Evolutionary conservation across 306 rosid genomes (phyloP), one percentile per base, ranked within the genome.

Genomic region (Rosa persica): DNA sequence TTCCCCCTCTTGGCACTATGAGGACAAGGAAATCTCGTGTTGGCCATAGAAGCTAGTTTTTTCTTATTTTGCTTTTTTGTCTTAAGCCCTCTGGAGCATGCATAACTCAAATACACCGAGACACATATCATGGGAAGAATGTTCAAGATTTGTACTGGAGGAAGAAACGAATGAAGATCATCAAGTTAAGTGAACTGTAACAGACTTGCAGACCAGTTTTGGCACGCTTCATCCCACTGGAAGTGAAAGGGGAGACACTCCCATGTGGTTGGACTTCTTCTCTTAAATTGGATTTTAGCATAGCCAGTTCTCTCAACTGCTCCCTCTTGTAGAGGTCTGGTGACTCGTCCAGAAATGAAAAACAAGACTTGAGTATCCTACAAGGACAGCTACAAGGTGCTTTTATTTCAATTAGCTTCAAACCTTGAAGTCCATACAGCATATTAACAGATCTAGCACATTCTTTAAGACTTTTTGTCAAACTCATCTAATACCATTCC

Each of bases 231-330:
- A 92, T 88, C 82, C 90, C 97, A 60, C 86, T 89, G n/a, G 89
- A 86, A 78, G 91, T 85, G 86, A 89, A 86, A 52, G 97, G 92
- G 70, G 94, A 88, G 81, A 85, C 81, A 79, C 91, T 86, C 3
- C 98, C 97, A 69, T 93, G 85, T n/a, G 96, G 97, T 19, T 93
- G 98, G 96, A 79, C 97, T 90, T 92, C 98, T 87, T 94, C 98
- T 85, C 97, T 83, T 77, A 92, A 83, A 82, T 88, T 94, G 27
- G 97, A 92, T 82, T 92, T 94, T 83, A 92, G 88, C 89, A 94
- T 83, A 0, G 98, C 98, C 38, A 92, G 82, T 79, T 94, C 98
- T 3, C 98, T 90, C 89, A 94, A 47, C 88, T 94, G 96, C 79
- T 89, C 94, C 68, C 91, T 92, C 87, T 92, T 92, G 79, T 83